phyloP scores from a whole-genome alignment of 2,329 filamentous ascomycete species.

The Sclerotinia spermophila region DNA sequence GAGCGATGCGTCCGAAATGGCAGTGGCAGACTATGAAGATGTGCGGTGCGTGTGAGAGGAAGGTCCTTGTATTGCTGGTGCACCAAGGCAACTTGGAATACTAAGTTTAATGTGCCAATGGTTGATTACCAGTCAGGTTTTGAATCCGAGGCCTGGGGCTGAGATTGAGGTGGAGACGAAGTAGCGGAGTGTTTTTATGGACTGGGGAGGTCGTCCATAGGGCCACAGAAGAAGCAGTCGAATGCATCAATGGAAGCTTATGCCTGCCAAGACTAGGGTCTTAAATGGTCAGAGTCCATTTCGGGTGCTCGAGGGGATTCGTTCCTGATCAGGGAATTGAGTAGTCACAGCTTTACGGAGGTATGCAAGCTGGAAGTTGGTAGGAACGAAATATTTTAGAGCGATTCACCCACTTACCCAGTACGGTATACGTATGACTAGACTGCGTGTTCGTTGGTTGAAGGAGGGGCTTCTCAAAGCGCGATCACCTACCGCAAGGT shows the following conservation, averaged over 20 bases:
- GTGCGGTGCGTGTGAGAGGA: constrained; percentile 24
- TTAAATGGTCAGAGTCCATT: constrained; percentile 2
- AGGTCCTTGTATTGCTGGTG: constrained; percentile 21
- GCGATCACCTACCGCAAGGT: constrained; percentile 10
- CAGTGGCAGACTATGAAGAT: constrained; percentile 30
- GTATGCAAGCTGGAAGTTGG: constrained; percentile 1
- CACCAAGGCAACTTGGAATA: constrained; percentile 16
- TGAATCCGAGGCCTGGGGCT: constrained; percentile 26
- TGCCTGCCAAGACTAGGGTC: constrained; percentile 12
- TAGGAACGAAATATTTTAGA: not conserved
- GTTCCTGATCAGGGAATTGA: constrained; percentile 5
- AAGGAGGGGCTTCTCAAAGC: constrained; percentile 15
- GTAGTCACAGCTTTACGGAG: constrained; percentile 4
- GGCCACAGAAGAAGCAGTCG: constrained; percentile 17
- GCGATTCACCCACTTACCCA: not conserved
- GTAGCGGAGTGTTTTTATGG: constrained; percentile 13
- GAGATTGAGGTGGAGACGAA: constrained; percentile 20
- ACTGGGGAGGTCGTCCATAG: constrained; percentile 7
- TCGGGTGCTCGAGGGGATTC: not conserved
- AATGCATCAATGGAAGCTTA: constrained; percentile 17
- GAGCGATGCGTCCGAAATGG: constrained; percentile 28
- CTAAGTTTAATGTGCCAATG: constrained; percentile 22
- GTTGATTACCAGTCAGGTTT: constrained; percentile 25
- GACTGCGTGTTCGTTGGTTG: constrained; percentile 5
- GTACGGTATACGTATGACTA: constrained; percentile 4